Conservation (phyloP, 768 basidiomycete species). For the Kwoniella dejecticola region DNA sequence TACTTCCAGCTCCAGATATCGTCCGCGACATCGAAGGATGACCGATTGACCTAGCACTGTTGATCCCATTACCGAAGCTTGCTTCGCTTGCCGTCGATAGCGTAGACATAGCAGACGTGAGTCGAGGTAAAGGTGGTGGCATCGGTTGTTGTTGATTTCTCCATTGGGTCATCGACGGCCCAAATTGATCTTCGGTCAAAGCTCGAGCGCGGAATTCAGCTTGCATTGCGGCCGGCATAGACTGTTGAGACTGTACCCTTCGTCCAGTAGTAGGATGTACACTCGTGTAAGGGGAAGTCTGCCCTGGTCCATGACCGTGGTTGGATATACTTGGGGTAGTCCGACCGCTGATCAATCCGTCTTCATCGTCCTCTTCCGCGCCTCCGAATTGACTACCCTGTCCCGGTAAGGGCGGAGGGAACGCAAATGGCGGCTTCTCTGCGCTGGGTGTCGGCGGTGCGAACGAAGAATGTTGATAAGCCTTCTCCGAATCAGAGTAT, state of each 20-base stretch:
- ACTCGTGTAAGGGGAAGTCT: conserved; percentile 59
- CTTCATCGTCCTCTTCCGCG: conserved; percentile 60
- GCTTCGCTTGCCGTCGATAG: conserved; percentile 46
- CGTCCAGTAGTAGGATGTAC: conserved; percentile 72
- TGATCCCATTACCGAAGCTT: conserved; percentile 30
- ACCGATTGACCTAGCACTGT: not conserved
- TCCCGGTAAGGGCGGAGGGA: conserved; percentile 47
- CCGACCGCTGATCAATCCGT: conserved; percentile 34
- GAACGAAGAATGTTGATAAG: conserved; percentile 54
- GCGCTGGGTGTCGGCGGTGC: conserved; percentile 48
- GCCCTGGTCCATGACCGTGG: conserved; percentile 15
- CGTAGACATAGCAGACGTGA: conserved; percentile 47
- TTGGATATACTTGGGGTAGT: conserved; percentile 38
- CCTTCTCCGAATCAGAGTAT: conserved; percentile 59
- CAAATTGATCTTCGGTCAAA: conserved; percentile 69
- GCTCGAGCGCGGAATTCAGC: conserved; percentile 63
- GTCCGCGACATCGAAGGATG: conserved; percentile 20
- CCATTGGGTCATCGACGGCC: conserved; percentile 69
- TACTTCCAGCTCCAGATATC: conserved; percentile 14
- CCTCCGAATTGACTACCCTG: conserved; percentile 13
- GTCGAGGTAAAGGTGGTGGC: conserved; percentile 49
- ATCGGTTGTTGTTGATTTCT: conserved; percentile 60
- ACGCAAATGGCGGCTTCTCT: conserved; percentile 42
- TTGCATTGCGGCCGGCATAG: conserved; percentile 66
- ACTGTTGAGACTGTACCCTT: conserved; percentile 62